A percentile compares a stretch with the other conserved stretches of the same genome.
These are phyloP conservation scores for Trypanosoma theileri DNA, from an alignment of 208 protist species.

Conservation along the genomic window DNA sequence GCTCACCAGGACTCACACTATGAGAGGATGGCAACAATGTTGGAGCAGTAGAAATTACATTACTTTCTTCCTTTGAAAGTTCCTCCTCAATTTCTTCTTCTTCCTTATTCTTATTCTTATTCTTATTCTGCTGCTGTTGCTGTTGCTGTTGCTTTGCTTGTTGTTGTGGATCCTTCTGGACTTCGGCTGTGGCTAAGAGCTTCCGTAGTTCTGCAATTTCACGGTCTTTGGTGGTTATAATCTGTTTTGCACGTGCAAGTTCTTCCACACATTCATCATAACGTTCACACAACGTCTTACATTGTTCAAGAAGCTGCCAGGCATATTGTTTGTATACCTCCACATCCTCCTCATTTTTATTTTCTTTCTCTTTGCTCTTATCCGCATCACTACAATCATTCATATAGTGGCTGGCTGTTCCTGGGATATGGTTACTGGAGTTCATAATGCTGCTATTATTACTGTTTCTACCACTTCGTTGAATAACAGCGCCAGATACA, in stretches of 20 bases:
- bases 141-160: neutral
- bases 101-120: neutral
- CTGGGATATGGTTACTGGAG: too few species aligned
- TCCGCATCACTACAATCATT: neutral
- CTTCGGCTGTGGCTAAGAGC: conserved; percentile 8
- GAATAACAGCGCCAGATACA: conserved; percentile 7
- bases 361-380: conserved; percentile 2
- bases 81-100: neutral
- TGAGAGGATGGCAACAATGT: neutral
- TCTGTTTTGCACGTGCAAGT: conserved; percentile 28
- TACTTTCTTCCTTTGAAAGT: neutral
- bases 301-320: conserved; percentile 55
- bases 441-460: neutral
- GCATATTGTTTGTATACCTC: conserved; percentile 43
- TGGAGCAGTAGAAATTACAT: neutral
- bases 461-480: neutral
- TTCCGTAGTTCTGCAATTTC: conserved; percentile 31
- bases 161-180: neutral
- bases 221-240: conserved; percentile 26
- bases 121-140: neutral
- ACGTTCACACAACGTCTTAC: conserved; percentile 48
- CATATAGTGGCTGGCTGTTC: too few species aligned
- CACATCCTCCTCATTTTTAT: conserved; percentile 27
- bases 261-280: conserved; percentile 66
- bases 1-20: neutral